These are phyloP conservation scores for Begonia peltatifolia DNA, from an alignment of 306 rosid species.

Conservation along the genomic window DNA sequence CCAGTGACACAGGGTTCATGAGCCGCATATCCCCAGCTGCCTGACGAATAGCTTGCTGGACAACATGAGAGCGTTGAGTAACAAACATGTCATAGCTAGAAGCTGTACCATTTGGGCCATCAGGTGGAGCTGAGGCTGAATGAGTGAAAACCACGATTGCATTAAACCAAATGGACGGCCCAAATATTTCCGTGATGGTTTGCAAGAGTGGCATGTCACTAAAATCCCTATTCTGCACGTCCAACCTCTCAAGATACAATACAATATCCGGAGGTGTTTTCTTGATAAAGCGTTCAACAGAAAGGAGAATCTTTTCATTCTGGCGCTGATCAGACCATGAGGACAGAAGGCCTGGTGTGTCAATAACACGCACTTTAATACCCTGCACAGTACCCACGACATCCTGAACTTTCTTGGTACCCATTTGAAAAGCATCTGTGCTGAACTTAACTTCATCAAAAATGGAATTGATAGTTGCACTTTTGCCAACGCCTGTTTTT, in stretches of 20 bases:
- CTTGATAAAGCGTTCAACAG: slow-evolving; percentile 67
- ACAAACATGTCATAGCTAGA: slow-evolving; percentile 93
- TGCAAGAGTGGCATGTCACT: slow-evolving; percentile 93
- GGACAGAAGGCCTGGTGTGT: slow-evolving; percentile 91
- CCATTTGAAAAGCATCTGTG: slow-evolving; percentile 83
- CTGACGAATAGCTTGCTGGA: slow-evolving; percentile 98
- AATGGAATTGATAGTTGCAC: slow-evolving; percentile 95
- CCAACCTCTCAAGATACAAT: slow-evolving; percentile 86
- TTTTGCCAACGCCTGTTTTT: slow-evolving; percentile 94
- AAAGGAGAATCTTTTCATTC: slow-evolving; percentile 77
- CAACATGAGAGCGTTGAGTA: slow-evolving; percentile 91
- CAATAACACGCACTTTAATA: slow-evolving; percentile 83
- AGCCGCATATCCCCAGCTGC: slow-evolving; percentile 99
- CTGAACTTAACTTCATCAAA: slow-evolving; percentile 81
- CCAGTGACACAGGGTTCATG: slow-evolving; percentile 93
- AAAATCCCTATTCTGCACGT: slow-evolving; percentile 85
- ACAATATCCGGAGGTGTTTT: slow-evolving; percentile 96
- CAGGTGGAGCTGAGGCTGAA: slow-evolving; percentile 98
- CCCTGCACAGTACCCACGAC: slow-evolving; percentile 95
- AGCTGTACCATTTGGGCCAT: slow-evolving; percentile 85
- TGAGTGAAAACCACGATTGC: slow-evolving; percentile 96
- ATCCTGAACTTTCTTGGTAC: slow-evolving; percentile 94
- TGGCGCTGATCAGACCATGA: slow-evolving; percentile 78
- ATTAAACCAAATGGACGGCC: slow-evolving; percentile 96
- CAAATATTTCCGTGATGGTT: slow-evolving; percentile 83